Evolutionary conservation across 2,329 filamentous ascomycete species (phyloP).

Genomic region (Claviceps purpurea): DNA sequence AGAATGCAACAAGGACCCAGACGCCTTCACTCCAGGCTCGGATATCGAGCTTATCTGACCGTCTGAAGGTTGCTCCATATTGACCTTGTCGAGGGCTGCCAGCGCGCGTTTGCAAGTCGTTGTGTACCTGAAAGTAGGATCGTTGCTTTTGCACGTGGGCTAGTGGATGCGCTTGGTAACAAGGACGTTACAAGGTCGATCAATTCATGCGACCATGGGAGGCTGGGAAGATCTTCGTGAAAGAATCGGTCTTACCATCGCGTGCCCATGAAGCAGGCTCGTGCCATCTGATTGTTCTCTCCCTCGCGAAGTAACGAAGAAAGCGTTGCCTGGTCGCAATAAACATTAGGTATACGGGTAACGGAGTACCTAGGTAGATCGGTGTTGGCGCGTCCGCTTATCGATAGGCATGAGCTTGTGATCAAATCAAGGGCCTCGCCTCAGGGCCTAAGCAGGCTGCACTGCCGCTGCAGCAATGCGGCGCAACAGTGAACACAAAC

Average conservation of each 20-base stretch:
- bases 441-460: no score
- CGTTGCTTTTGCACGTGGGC: background rate
- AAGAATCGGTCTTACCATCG: background rate
- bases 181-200: background rate
- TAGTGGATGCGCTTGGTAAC: background rate
- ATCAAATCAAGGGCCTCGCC: no score
- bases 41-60: constrained; percentile 36
- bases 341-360: background rate
- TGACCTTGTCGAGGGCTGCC: background rate
- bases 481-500: background rate
- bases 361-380: background rate
- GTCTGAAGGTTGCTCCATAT: constrained; percentile 18
- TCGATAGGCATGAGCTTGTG: background rate
- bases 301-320: background rate
- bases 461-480: no score
- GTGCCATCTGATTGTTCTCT: background rate
- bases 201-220: background rate
- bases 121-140: background rate
- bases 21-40: constrained; percentile 52
- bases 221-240: background rate
- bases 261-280: background rate
- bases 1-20: constrained; percentile 40
- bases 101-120: background rate
- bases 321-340: background rate
- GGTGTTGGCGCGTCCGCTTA: background rate